Conservation (phyloP, 2,329 filamentous ascomycete genomes). For the Phyllosticta paracitricarpa region DNA sequence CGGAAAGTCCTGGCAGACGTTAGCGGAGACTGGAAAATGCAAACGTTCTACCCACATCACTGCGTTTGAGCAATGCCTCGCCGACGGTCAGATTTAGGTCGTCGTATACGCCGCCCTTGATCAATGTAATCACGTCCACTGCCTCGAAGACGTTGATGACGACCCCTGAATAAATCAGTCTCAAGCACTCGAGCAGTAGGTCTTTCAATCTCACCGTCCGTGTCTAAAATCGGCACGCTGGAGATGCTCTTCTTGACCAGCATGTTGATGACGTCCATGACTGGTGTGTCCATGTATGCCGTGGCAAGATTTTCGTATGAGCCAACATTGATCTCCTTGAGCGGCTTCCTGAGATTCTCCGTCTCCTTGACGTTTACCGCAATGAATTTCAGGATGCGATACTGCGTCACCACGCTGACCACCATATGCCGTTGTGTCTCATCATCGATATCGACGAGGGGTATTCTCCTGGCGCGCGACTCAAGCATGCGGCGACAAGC, state of each 20-base stretch:
- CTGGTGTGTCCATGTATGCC: constrained; percentile 77
- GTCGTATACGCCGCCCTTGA: constrained; percentile 88
- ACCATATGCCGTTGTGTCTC: constrained; percentile 89
- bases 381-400: constrained; percentile 97
- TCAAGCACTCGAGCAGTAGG: constrained; percentile 3
- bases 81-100: constrained; percentile 79
- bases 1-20: constrained; percentile 62
- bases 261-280: constrained; percentile 88
- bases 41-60: constrained; percentile 46
- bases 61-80: constrained; percentile 75
- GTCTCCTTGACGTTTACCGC: constrained; percentile 90
- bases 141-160: constrained; percentile 96
- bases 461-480: constrained; percentile 86
- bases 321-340: constrained; percentile 75
- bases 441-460: constrained; percentile 84
- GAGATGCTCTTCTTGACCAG: constrained; percentile 92
- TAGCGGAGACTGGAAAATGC: neutral
- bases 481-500: constrained; percentile 90
- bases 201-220: constrained; percentile 41
- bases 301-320: constrained; percentile 75
- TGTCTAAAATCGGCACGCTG: constrained; percentile 85
- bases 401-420: constrained; percentile 94
- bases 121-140: constrained; percentile 91
- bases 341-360: constrained; percentile 74
- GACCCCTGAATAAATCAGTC: constrained; percentile 36